These are phyloP conservation scores for Tremellales sp. DNA, from an alignment of 1,284 basidiomycete species.

Conservation along the genomic window DNA sequence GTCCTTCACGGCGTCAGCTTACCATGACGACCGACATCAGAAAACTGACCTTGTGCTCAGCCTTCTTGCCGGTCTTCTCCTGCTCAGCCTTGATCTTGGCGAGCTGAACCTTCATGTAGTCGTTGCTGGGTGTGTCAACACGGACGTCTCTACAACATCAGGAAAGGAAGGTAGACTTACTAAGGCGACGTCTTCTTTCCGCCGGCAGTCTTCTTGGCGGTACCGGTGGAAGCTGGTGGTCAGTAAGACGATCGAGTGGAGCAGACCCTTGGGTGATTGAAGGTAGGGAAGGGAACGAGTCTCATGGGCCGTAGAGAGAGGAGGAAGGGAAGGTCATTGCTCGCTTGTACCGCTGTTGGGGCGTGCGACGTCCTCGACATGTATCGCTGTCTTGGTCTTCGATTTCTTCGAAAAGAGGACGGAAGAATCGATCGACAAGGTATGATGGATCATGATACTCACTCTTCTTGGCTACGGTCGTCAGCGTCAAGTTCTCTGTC, in stretches of 20 bases:
- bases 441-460: slow-evolving; percentile 13
- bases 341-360: no score
- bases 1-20: slow-evolving; percentile 23
- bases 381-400: neutral
- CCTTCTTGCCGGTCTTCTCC: slow-evolving; percentile 42
- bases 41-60: slow-evolving; percentile 39
- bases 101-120: slow-evolving; percentile 48
- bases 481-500: neutral
- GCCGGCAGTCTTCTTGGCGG: slow-evolving; percentile 26
- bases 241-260: neutral
- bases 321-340: slow-evolving; percentile 2
- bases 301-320: neutral
- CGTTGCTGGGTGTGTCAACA: slow-evolving; percentile 28
- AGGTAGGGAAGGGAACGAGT: neutral
- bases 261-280: neutral
- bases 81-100: slow-evolving; percentile 47
- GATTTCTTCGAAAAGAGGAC: slow-evolving; percentile 2
- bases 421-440: neutral
- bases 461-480: slow-evolving; percentile 34
- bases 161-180: slow-evolving; percentile 21
- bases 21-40: neutral
- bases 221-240: slow-evolving; percentile 18
- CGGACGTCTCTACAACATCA: neutral
- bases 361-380: neutral
- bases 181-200: slow-evolving; percentile 37